These are phyloP conservation scores for Helianthus annuus DNA, from an alignment of 129 eudicot species.

Conservation along the genomic window HanXRQr2.0-SUNRISE NC_035436.2:201768059-201768558, in stretches of 20 bases:
- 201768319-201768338: neutral
- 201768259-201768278: conserved; percentile 19
- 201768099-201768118: conserved; percentile 32
- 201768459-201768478: no score
- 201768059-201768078: conserved; percentile 20
- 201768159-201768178: conserved; percentile 37
- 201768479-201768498: no score
- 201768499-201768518: no score
- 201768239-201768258: neutral
- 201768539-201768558: no score
- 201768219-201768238: conserved; percentile 45
- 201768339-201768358: no score
- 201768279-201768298: conserved; percentile 12
- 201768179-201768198: conserved; percentile 41
- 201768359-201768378: no score
- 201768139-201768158: conserved; percentile 42
- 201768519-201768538: no score
- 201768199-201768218: conserved; percentile 70
- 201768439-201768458: no score
- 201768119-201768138: conserved; percentile 66
- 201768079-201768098: conserved; percentile 33
- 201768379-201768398: no score
- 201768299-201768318: conserved; percentile 10
- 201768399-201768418: no score
- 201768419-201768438: no score